Base-by-base conservation (phyloP, 2,329 filamentous ascomycete genomes). In the Graphiopsis chlorocephala region DNA sequence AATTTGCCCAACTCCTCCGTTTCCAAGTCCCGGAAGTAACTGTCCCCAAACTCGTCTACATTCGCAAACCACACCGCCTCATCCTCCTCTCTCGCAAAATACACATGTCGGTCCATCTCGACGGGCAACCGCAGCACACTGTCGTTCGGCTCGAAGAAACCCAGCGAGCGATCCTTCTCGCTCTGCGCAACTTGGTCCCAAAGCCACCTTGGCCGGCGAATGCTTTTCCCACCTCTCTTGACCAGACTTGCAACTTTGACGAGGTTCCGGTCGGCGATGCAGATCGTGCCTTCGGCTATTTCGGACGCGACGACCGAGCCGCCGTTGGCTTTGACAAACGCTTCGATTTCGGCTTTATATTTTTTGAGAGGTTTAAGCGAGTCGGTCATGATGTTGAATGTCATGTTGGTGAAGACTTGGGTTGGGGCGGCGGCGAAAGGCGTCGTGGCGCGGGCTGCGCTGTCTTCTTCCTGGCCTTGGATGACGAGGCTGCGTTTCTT, bases 181-280 rank as follows among this genome's bases (percentile, higher is more conserved):
- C 80, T 82, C 68, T 87, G 84, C 33, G 84, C 84, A 35, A 96
- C 82, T 71, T 92, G 95, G 75, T 98, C 93, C 29, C 91, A 81
- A 2, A 98, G 80, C 95, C 95, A 99, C 6, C 82, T 83, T 0
- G 93, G 90, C 25, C 87, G 86, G 64, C 98, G 83, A 59, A 99
- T 89, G 69, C 92, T 88, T 7, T 86, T 83, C 0, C 85, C 81
- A 3, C 87, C 89, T 6, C 81, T 83, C 72, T 95, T 96, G 67
- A 92, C 87, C 10, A 97, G 78, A 11, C 91, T 93, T 1, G 91
- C 91, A 1, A 93, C 93, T 72, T 93, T 93, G 69, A 98, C 88
- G 0, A 85, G 82, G 57, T 80, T 90, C 75, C 92, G 90, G 69
- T 97, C 93, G 0, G 90, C 92, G 12, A 98, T 80, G 59, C 93